Evolutionary conservation across 2,329 filamentous ascomycete species (phyloP).

Genomic region (Colletotrichum orbiculare): DNA sequence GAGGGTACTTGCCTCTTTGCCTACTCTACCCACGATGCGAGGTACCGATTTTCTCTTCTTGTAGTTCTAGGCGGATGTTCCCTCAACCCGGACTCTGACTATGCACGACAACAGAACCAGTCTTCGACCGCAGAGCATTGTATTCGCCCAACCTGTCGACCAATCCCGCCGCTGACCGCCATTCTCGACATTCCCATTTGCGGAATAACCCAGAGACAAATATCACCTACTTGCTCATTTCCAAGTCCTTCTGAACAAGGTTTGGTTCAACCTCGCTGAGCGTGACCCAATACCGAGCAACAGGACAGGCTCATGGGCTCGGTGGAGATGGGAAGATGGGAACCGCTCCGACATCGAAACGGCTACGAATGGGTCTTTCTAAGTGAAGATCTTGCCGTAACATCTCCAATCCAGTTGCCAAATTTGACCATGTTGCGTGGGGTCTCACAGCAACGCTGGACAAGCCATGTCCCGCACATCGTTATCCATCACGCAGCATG

Average conservation of each 20-base stretch:
- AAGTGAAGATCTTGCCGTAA: slow-evolving; percentile 27
- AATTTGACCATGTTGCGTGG: slow-evolving; percentile 18
- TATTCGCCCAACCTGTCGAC: slow-evolving; percentile 20
- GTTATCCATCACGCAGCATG: slow-evolving; percentile 29
- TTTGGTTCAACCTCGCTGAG: background rate
- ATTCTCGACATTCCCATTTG: slow-evolving; percentile 31
- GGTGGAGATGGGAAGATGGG: too few relatives aligned
- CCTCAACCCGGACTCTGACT: slow-evolving; percentile 4
- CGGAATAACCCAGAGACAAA: slow-evolving; percentile 5
- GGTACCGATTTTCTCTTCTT: slow-evolving; percentile 15
- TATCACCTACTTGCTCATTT: too few relatives aligned
- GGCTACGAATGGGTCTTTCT: too few relatives aligned
- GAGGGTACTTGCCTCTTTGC: slow-evolving; percentile 6
- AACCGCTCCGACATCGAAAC: too few relatives aligned
- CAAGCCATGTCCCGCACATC: slow-evolving; percentile 33
- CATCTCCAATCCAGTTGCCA: slow-evolving; percentile 12
- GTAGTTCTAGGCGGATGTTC: background rate
- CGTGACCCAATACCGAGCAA: too few relatives aligned
- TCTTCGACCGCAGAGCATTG: slow-evolving; percentile 5
- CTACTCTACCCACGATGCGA: slow-evolving; percentile 1
- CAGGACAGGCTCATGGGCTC: too few relatives aligned
- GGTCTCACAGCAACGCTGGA: slow-evolving; percentile 9
- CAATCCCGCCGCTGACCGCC: slow-evolving; percentile 40
- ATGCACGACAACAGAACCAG: slow-evolving; percentile 34
- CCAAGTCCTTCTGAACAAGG: too few relatives aligned